Conservation (phyloP, 1,139 yeast species). For the Sugiyamaella pinicola region DNA sequence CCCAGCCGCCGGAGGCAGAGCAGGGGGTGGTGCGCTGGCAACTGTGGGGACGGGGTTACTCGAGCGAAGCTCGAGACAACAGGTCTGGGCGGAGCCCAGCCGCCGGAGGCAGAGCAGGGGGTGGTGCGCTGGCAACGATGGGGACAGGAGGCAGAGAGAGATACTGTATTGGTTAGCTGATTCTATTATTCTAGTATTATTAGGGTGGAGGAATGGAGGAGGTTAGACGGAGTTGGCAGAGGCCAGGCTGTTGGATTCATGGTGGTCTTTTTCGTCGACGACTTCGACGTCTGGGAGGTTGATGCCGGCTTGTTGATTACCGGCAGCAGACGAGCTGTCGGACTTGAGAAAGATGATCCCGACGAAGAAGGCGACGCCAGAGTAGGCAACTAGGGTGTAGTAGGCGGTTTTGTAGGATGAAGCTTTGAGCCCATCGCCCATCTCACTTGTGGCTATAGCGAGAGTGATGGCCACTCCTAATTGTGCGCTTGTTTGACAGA, state of each 20-base stretch:
- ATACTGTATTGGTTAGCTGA: too few species aligned
- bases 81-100: too few species aligned
- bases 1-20: too few species aligned
- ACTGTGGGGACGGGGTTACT: too few species aligned
- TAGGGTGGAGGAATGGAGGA: too few species aligned
- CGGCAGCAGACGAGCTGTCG: neutral
- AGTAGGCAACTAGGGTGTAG: constrained; percentile 28
- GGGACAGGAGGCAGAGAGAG: too few species aligned
- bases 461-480: constrained; percentile 32
- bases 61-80: too few species aligned
- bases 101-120: too few species aligned
- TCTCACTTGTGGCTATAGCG: constrained; percentile 35
- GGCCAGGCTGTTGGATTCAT: neutral
- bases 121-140: too few species aligned
- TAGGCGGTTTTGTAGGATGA: constrained; percentile 21
- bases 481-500: constrained; percentile 40
- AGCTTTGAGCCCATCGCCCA: constrained; percentile 21
- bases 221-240: neutral
- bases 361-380: constrained; percentile 22
- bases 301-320: neutral
- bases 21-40: too few species aligned
- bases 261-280: constrained; percentile 5
- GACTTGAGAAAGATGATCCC: constrained; percentile 23
- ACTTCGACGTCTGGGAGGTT: neutral
- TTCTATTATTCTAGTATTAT: too few species aligned